Evolutionary conservation across 192 early-diverging fungal species (phyloP), one percentile per base, ranked within the genome.

Genomic region (Podochytrium sp.): DNA sequence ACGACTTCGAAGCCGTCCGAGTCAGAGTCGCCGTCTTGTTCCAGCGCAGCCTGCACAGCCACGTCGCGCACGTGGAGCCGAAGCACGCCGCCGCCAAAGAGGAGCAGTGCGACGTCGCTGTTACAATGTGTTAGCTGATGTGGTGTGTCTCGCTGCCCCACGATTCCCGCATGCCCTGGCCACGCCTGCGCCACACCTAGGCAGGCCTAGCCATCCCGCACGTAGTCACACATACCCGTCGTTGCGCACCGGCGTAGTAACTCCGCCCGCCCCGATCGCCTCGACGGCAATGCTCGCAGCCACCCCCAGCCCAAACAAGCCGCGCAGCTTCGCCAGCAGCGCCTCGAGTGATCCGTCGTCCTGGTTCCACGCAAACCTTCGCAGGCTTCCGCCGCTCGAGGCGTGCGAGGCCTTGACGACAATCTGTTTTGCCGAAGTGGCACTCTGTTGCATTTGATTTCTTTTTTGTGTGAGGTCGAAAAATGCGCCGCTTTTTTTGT

Each of bases 41-140:
- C 18, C 1, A 2, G 12, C 41, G 29, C 29, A 49, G 20, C 38
- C 64, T 18, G 7, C 2, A 49, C 29, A 20, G 29, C 23, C 41
- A 42, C 7, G 41, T 30, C 23, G 10, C 30, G 38, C 14, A 55
- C 52, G 52, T 16, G 16, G 23, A 42, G 16, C 49, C 25, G 10
- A 27, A 16, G 23, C 66, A 32, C 51, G 23, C 18, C 66, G 78
- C 20, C 5, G 78, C 42, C 5, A 30, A 65, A 65, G 38, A 65
- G 63, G n/a, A 65, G 63, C 63, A 65, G 29, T 42, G 63, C 63
- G 29, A 65, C 40, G 42, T 65, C 63, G 27, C 63, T 65, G 38
- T 5, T 16, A 42, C 18, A 35, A 16, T 57, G 14, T 12, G 14
- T 57, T n/a, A n/a, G 27, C 63, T 65, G 38, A 5, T 16, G 63